Percentiles rank a stretch among this genome's conserved stretches.
Conservation (phyloP, 1,139 yeast species). For the Sugiyamaella novakii region DNA sequence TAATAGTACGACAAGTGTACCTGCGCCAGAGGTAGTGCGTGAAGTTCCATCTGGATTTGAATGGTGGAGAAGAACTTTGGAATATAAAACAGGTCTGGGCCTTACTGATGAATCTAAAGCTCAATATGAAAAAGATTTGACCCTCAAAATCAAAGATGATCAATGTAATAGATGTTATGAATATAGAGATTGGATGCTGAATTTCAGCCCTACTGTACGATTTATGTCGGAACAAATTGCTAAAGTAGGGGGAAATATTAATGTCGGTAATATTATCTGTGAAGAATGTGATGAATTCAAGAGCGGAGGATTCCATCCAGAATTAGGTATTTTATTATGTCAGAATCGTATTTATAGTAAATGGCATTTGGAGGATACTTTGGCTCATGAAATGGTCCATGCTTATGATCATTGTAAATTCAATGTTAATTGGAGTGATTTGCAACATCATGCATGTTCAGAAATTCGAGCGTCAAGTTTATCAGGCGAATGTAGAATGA, state of each 20-base stretch:
- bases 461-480: constrained; percentile 92
- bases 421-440: constrained; percentile 76
- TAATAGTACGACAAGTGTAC: neutral
- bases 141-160: constrained; percentile 42
- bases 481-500: constrained; percentile 93
- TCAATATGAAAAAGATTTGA: constrained; percentile 61
- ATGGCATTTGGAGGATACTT: constrained; percentile 85
- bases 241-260: constrained; percentile 62
- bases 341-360: constrained; percentile 78
- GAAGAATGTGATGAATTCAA: constrained; percentile 83
- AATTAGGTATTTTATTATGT: constrained; percentile 81
- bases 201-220: constrained; percentile 73
- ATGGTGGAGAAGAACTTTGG: constrained; percentile 79
- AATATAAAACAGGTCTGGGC: constrained; percentile 75
- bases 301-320: constrained; percentile 94
- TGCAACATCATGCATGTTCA: constrained; percentile 94
- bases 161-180: constrained; percentile 69
- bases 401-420: constrained; percentile 90
- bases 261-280: constrained; percentile 62
- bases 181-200: constrained; percentile 75
- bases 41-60: constrained; percentile 53
- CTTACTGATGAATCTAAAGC: constrained; percentile 54
- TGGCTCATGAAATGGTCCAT: constrained; percentile 91
- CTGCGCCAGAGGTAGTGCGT: neutral
- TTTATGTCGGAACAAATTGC: constrained; percentile 86